These are phyloP conservation scores for Trichoderma afroharzianum DNA, from an alignment of 2,329 filamentous ascomycete species.

Conservation along the genomic window DNA sequence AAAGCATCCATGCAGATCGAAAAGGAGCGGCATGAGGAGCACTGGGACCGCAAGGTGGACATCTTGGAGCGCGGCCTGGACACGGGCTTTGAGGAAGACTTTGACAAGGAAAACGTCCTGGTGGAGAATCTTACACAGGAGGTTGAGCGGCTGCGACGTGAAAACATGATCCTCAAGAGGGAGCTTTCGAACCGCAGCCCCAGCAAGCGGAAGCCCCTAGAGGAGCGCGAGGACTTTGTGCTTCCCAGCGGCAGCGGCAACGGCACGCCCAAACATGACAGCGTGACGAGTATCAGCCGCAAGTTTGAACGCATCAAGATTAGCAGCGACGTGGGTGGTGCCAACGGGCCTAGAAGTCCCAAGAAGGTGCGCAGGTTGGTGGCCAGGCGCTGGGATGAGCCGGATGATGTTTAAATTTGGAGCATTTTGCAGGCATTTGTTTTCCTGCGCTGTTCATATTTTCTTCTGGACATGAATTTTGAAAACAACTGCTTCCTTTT, in stretches of 20 bases:
- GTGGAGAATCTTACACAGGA: constrained; percentile 66
- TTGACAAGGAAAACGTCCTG: constrained; percentile 59
- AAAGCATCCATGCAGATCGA: constrained; percentile 74
- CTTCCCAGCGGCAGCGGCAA: neutral
- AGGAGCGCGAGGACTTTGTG: constrained; percentile 49
- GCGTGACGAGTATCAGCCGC: constrained; percentile 39
- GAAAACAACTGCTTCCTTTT: neutral
- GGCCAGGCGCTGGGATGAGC: constrained; percentile 46
- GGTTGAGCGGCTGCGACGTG: constrained; percentile 64
- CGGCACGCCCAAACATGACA: constrained; percentile 12
- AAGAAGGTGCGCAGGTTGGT: constrained; percentile 53
- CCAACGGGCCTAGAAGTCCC: constrained; percentile 41
- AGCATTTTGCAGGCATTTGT: neutral
- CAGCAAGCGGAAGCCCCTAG: constrained; percentile 54
- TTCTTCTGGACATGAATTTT: neutral
- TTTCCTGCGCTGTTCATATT: neutral
- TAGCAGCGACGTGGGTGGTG: constrained; percentile 35
- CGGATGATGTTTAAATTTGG: neutral
- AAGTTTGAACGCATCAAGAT: constrained; percentile 51
- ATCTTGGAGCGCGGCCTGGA: constrained; percentile 51
- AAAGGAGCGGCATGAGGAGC: constrained; percentile 74
- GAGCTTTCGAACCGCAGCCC: constrained; percentile 63
- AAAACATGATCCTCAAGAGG: constrained; percentile 61
- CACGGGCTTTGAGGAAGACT: constrained; percentile 48
- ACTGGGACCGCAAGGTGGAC: constrained; percentile 83